These are phyloP conservation scores for Globisporangium sylvaticum DNA, from an alignment of 352 stramenopile genomes.

Conservation along the genomic window DNA sequence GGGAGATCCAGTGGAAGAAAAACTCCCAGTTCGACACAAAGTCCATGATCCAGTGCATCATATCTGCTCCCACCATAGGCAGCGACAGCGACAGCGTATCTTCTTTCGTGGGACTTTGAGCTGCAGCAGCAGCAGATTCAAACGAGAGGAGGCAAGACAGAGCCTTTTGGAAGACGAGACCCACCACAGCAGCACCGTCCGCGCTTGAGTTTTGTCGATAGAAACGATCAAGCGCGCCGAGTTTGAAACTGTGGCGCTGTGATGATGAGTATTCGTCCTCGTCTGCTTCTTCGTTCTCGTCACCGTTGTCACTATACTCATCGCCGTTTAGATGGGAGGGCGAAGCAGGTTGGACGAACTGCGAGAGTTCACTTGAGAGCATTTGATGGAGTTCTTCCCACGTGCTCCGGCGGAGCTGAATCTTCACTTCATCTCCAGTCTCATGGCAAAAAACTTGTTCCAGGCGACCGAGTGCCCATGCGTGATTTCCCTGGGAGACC, in stretches of 20 bases:
- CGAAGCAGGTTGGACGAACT: conserved; percentile 31
- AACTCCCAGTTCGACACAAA: conserved; percentile 51
- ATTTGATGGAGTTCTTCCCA: conserved; percentile 43
- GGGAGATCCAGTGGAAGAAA: conserved; percentile 56
- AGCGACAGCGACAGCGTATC: background rate
- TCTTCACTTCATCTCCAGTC: background rate
- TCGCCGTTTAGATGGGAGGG: conserved; percentile 4
- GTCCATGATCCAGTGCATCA: conserved; percentile 32
- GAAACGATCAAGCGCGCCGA: conserved; percentile 36
- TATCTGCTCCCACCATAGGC: background rate
- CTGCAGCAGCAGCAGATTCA: conserved; percentile 18
- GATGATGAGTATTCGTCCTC: conserved; percentile 17
- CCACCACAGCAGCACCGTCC: conserved; percentile 36
- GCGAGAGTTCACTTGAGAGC: conserved; percentile 32
- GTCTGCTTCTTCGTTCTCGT: conserved; percentile 16
- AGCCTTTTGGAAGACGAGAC: conserved; percentile 42
- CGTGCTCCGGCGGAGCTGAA: conserved; percentile 19
- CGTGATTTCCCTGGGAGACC: conserved; percentile 30
- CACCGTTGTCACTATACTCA: conserved; percentile 12
- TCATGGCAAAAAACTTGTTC: conserved; percentile 28
- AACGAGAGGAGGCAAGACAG: conserved; percentile 46
- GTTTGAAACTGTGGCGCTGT: conserved; percentile 24
- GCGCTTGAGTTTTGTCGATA: conserved; percentile 50
- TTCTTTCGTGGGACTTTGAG: background rate
- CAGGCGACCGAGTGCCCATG: conserved; percentile 45